Percentiles rank a stretch among this genome's conserved stretches.
Conservation (phyloP, 768 basidiomycete species). For the Dendrothele bispora region DNA sequence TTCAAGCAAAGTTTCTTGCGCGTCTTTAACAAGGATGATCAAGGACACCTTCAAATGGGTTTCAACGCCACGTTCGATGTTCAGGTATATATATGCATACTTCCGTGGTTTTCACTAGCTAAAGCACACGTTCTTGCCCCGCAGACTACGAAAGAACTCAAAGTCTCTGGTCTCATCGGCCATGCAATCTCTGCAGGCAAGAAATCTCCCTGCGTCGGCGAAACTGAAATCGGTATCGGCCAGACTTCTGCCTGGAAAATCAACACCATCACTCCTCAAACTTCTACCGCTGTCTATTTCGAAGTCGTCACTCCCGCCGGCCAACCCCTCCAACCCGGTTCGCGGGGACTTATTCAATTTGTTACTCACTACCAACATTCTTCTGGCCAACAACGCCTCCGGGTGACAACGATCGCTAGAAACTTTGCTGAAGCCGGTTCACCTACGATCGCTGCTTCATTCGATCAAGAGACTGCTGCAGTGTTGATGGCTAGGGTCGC, state of each 20-base stretch:
- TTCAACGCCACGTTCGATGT: slow-evolving; percentile 99
- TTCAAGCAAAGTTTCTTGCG: slow-evolving; percentile 98
- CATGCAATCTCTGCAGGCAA: slow-evolving; percentile 97
- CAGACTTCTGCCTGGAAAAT: slow-evolving; percentile 99
- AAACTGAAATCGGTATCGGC: slow-evolving; percentile 98
- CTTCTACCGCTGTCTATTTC: slow-evolving; percentile 92
- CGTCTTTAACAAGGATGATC: slow-evolving; percentile 88
- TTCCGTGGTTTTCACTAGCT: too few relatives aligned
- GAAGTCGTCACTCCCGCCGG: slow-evolving; percentile 98
- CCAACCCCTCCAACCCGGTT: slow-evolving; percentile 84
- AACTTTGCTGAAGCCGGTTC: slow-evolving; percentile 98
- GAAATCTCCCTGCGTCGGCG: slow-evolving; percentile 94
- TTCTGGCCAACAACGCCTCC: slow-evolving; percentile 89
- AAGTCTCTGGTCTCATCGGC: slow-evolving; percentile 96
- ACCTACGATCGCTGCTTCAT: slow-evolving; percentile 87
- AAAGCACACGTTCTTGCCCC: not conserved
- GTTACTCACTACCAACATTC: slow-evolving; percentile 99
- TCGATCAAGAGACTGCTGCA: slow-evolving; percentile 97
- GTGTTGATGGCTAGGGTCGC: slow-evolving; percentile 99
- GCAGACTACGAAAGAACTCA: slow-evolving; percentile 97
- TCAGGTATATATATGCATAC: slow-evolving; percentile 51
- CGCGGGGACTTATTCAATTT: slow-evolving; percentile 95
- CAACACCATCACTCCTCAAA: slow-evolving; percentile 84
- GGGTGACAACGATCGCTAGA: slow-evolving; percentile 97
- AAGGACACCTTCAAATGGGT: slow-evolving; percentile 93